phyloP scores from a whole-genome alignment of 495 filamentous ascomycete genomes.

The Hypoxylon cercidicola region DNA sequence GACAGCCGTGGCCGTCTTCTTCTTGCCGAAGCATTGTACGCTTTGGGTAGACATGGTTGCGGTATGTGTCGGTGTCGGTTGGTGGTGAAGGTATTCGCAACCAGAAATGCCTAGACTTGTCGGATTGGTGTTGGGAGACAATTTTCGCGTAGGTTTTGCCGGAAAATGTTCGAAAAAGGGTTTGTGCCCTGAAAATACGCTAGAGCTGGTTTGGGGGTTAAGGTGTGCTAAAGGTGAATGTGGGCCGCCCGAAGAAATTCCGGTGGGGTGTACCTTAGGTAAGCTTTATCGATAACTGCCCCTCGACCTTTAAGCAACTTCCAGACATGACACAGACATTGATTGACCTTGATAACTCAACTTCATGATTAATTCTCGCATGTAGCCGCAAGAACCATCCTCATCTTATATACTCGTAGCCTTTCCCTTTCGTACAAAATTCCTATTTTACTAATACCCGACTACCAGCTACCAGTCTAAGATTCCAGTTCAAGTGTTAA shows the following conservation, averaged over 20 bases:
- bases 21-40: conserved; percentile 96
- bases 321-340: too few relatives aligned
- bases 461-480: too few relatives aligned
- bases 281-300: not conserved
- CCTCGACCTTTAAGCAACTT: too few relatives aligned
- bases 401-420: too few relatives aligned
- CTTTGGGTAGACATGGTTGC: conserved; percentile 80
- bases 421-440: too few relatives aligned
- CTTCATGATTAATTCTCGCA: too few relatives aligned
- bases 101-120: conserved; percentile 31
- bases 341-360: too few relatives aligned
- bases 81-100: conserved; percentile 42
- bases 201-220: conserved; percentile 22
- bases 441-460: too few relatives aligned
- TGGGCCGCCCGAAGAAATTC: conserved; percentile 33
- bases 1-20: conserved; percentile 86
- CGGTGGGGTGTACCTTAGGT: conserved; percentile 12
- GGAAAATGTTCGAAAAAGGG: conserved; percentile 41
- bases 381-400: too few relatives aligned
- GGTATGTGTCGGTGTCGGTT: conserved; percentile 21
- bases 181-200: conserved; percentile 46
- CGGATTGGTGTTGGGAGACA: conserved; percentile 32
- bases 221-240: conserved; percentile 19
- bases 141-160: conserved; percentile 30
- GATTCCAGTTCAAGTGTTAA: too few relatives aligned